Percentiles rank a stretch among this genome's conserved stretches.
These are phyloP conservation scores for Podospora conica DNA, from an alignment of 495 filamentous ascomycete genomes.

Conservation along the genomic window DNA sequence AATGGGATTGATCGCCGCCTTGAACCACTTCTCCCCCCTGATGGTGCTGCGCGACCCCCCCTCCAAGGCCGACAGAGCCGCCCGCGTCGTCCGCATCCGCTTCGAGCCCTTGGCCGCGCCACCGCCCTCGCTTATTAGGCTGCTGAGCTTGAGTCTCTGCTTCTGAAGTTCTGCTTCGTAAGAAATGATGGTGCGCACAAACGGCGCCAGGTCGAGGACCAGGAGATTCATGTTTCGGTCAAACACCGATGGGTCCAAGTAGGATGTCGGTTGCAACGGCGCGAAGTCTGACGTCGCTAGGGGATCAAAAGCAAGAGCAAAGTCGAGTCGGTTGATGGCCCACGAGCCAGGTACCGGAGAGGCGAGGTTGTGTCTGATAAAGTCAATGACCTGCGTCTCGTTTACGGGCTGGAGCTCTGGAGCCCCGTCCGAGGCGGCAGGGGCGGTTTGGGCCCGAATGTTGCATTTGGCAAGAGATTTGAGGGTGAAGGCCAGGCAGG, in stretches of 20 bases:
- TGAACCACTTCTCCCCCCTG: constrained; percentile 74
- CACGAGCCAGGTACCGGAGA: constrained; percentile 13
- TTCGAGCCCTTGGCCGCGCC: constrained; percentile 48
- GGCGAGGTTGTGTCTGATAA: constrained; percentile 26
- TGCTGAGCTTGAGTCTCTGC: constrained; percentile 57
- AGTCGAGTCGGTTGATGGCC: constrained; percentile 34
- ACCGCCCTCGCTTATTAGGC: constrained; percentile 50
- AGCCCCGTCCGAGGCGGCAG: not conserved
- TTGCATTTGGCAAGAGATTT: constrained; percentile 32
- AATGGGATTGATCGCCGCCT: constrained; percentile 54
- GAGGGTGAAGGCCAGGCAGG: constrained; percentile 25
- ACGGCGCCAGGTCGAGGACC: constrained; percentile 73
- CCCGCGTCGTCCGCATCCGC: constrained; percentile 66
- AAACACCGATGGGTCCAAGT: constrained; percentile 57
- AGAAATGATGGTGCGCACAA: constrained; percentile 69
- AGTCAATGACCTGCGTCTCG: constrained; percentile 24
- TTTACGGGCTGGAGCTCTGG: constrained; percentile 18
- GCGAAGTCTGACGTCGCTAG: constrained; percentile 44
- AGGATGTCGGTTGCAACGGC: constrained; percentile 26
- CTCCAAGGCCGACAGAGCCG: constrained; percentile 76
- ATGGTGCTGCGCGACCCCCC: constrained; percentile 67
- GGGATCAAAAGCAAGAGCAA: constrained; percentile 51
- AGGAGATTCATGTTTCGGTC: constrained; percentile 61
- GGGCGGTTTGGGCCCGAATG: constrained; percentile 17
- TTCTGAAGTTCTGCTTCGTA: constrained; percentile 66